Evolutionary conservation across 345 rosid genomes (phyloP), one percentile per base, ranked within the genome.

Genomic region (Iberis pinnata): DNA sequence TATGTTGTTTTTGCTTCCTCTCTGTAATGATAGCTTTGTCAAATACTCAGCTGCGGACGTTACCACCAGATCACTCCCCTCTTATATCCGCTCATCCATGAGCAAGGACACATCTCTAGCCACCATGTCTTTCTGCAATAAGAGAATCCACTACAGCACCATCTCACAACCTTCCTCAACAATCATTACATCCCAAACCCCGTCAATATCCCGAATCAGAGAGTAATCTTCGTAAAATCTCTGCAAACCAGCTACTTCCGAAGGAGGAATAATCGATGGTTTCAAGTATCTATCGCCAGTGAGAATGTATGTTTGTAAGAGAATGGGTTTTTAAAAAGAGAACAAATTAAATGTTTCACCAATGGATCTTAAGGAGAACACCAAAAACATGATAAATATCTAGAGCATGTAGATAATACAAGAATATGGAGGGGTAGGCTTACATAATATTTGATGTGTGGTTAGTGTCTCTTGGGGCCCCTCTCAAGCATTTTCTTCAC

Each of bases 1-100:
- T 46, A 83, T 80, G 31, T 89, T 83, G 73, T 81, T 95, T 70
- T 82, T 74, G 79, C 97, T 83, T 61, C 97, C 97, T 63, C 73
- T 82, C 7, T 76, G 80, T 9, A 83, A 73, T 12, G 95, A 95
- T 41, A 81, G 70, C 70, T 60, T 73, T 0, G 84, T 67, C 32
- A 90, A 76, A 66, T 65, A 75, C 50, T 84, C 85, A 4, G 90
- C 86, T 1, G 98, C 98, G 0, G 83, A 83, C 65, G 75, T 79
- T 2, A 89, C 86, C 0, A 95, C 89, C 0, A 75, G 77, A 57
- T 80, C 79, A 18, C 64, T 58, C 42, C 73, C 85, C 5, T 58
- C 78, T 0, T 67, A 75, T 24, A 71, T 66, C 25, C 12, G 48
- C 52, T 47, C 71, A 4, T 45, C 56, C 1, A 39, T 9, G 2